Base-by-base conservation (phyloP, 148 eudicot genomes). In the Chenopodium suecicum region DNA sequence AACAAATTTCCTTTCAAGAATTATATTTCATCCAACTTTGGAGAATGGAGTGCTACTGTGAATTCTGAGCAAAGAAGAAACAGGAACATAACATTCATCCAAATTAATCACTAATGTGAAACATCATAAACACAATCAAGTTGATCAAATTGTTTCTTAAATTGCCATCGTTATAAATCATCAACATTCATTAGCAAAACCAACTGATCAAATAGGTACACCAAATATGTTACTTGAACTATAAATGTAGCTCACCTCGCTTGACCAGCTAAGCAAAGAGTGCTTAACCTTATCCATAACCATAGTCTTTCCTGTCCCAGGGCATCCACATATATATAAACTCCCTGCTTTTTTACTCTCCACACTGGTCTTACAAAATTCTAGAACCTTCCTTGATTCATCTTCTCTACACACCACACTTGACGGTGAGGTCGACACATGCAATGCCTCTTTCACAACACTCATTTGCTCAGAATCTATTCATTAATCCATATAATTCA, bases 291-390 rank as follows among this genome's bases (percentile, higher is more conserved):
- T 92, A 14, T 94, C 97, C 95, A 94, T 87, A 16, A 94, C 90
- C 87, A 94, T 89, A 27, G 97, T 89, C 83, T 94, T 92, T 60
- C 98, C 98, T 16, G 98, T 94, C 73, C 98, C 98, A 4, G 98
- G 97, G 31, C 93, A 92, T 67, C 98, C 98, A 84, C 98, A 94
- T 1, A 87, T 81, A 80, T 94, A 94, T 71, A 94, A 84, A 86
- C 95, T 91, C 81, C 94, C 97, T 4, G 98, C 81, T 78, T 88
- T 94, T 80, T 86, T 88, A 80, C 76, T 77, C 80, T 94, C 85
- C 64, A 94, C 84, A 73, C 87, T 87, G 32, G 80, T 77, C 88
- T 91, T 92, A 81, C 97, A 91, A 78, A 94, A 95, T 22, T 89
- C 89, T 82, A 91, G 75, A 80, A 93, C 83, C 90, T 85, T 90